Base-by-base conservation (phyloP, 768 basidiomycete genomes). In the Fibroporia radiculosa region DNA sequence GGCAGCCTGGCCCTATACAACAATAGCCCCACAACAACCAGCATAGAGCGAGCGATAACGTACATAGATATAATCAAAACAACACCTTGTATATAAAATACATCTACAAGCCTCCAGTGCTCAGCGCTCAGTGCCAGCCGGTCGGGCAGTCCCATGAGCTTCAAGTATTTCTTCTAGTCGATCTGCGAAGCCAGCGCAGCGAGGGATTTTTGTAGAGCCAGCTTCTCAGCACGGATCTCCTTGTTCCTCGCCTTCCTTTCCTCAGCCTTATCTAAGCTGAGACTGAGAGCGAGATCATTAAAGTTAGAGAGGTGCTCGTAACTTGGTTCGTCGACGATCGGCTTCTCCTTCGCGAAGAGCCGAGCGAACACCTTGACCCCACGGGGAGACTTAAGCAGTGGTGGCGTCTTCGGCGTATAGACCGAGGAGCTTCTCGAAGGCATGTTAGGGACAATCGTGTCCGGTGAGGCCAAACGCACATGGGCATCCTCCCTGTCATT, bases 231-330 rank as follows among this genome's bases (percentile, higher is more conserved):
- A 48, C 31, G 37, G 32, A 35, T 18, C 20, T 26, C 16, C 43
- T 38, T 42, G 41, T 39, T 41, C n/a, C 35, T 42, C 36, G 31
- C 33, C 29, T 25, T 28, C 35, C 40, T 40, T 48, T 52, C 49
- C 40, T 47, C 40, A 19, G 48, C 54, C 42, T 48, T 53, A 26
- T 40, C 26, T n/a, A 35, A 3, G 33, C 24, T 48, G 22, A 48
- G 31, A 28, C 40, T 42, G 16, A 36, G 33, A 1, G 28, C 40
- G 14, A 41, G 28, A 13, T 29, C 47, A 20, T 35, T 42, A 38
- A 28, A 23, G 13, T 22, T 12, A 12, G 45, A 47, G 18, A 32
- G 19, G 18, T 32, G 28, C n/a, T 20, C 18, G 29, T 40, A 29
- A n/a, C n/a, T n/a, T n/a, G n/a, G n/a, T n/a, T n/a, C n/a, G 24